Conservation (phyloP, 495 filamentous ascomycete genomes). For the Zalerion maritima region DNA sequence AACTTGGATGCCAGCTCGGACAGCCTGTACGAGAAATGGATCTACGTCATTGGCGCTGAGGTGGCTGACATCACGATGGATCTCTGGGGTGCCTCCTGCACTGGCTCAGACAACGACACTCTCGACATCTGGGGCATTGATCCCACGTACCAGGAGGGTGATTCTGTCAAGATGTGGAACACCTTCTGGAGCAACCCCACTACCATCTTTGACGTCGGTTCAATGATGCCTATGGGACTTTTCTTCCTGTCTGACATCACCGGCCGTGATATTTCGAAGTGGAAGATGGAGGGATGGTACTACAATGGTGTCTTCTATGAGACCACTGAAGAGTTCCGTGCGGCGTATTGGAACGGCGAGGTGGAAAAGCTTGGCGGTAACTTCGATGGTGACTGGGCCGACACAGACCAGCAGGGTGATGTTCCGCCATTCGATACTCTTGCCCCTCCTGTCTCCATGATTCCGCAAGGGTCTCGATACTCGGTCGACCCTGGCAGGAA, state of each 20-base stretch:
- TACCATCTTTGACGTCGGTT: conserved; percentile 18
- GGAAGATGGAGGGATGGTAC: conserved; percentile 32
- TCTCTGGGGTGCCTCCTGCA: conserved; percentile 17
- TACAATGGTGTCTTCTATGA: conserved; percentile 37
- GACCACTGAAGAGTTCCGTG: conserved; percentile 27
- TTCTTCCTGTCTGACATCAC: conserved; percentile 30
- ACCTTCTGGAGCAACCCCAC: conserved; percentile 23
- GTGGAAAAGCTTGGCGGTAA: conserved; percentile 29
- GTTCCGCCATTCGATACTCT: conserved; percentile 19
- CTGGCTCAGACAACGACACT: conserved; percentile 21
- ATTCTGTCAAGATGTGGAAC: conserved; percentile 26
- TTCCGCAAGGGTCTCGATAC: conserved; percentile 24
- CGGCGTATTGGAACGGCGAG: conserved; percentile 22
- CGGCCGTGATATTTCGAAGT: conserved; percentile 28
- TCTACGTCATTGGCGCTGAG: conserved; percentile 13
- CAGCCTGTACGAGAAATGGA: conserved; percentile 13
- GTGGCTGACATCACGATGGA: conserved; percentile 15
- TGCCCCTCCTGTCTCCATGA: conserved; percentile 22
- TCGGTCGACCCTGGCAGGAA: conserved; percentile 27
- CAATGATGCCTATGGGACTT: conserved; percentile 28
- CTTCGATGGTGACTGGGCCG: conserved; percentile 30
- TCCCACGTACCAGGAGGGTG: conserved; percentile 27
- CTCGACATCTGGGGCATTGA: conserved; percentile 25
- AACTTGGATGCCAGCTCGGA: conserved; percentile 23
- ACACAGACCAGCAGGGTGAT: conserved; percentile 19